Evolutionary conservation across 148 eudicot species (phyloP).

Genomic region (Tetragonia tetragonoides): DNA sequence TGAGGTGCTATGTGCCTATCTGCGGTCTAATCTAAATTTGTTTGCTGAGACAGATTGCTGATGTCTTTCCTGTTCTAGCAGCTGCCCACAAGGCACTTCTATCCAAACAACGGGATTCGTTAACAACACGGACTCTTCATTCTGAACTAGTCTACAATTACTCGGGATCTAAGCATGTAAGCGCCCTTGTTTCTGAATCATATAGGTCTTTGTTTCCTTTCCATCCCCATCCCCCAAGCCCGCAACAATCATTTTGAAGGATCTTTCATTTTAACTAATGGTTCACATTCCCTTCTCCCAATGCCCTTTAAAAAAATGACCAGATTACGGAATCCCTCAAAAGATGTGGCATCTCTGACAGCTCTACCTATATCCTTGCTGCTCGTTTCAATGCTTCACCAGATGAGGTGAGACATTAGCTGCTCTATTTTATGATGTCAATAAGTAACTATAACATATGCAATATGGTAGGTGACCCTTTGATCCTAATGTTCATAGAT

Average conservation of each 20-base stretch:
- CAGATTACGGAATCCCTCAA: constrained; percentile 93
- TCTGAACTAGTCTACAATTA: constrained; percentile 94
- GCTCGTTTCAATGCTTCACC: constrained; percentile 76
- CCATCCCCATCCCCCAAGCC: no score
- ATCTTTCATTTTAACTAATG: constrained; percentile 5
- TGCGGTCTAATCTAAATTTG: constrained; percentile 11
- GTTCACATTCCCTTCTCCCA: neutral
- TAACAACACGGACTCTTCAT: constrained; percentile 78
- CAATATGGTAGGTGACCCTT: neutral
- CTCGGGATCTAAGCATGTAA: constrained; percentile 94
- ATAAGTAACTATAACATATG: neutral
- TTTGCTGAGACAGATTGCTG: constrained; percentile 61
- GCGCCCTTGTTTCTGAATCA: constrained; percentile 4
- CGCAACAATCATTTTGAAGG: neutral
- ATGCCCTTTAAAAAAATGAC: neutral
- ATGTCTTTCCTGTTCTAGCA: constrained; percentile 85
- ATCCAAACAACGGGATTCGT: constrained; percentile 65
- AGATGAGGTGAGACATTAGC: constrained; percentile 57
- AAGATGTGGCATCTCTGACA: constrained; percentile 89
- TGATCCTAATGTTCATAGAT: neutral
- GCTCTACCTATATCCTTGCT: constrained; percentile 65
- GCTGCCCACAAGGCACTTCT: constrained; percentile 83
- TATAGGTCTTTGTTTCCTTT: neutral
- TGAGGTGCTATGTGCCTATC: neutral
- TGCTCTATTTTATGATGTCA: neutral